Evolutionary conservation across 768 basidiomycete genomes (phyloP), one percentile per base, ranked within the genome.

Genomic region (Suillus sp.): DNA sequence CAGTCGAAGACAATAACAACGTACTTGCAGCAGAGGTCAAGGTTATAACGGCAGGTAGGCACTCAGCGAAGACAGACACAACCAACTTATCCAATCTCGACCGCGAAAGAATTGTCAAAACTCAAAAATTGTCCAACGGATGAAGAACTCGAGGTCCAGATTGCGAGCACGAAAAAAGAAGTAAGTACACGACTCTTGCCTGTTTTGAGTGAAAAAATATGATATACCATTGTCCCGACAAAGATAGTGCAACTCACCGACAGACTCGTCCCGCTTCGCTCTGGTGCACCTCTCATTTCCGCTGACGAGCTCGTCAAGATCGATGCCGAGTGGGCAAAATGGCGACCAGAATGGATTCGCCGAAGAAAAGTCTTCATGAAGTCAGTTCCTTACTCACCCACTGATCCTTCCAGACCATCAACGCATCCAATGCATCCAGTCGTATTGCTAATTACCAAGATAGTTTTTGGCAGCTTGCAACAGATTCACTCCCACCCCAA

Each of bases 271-370:
- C 89, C 92, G 40, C 80, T 94, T 50, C 86, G 90, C 38, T 79
- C 83, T 34, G 91, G 90, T 34, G 65, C 68, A 16, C 83, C 85
- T 7, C 81, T 88, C 30, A 83, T 95, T 35, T 91, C 91, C 20
- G 78, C 85, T 9, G 86, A 87, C 66, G 92, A 95, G 57, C 80
- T 92, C 20, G 84, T 82, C 18, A 77, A 80, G 64, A 78, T 95
- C 59, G 88, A 95, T 64, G 72, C 75, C 1, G 91, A 95, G 37
- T 95, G 93, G 90, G 76, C 69, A 7, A 86, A 83, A 70, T 96
- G 93, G 93, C 80, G 90, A 65, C 80, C 82, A 4, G 90, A 95
- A 77, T 96, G 95, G 95, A 74, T 85, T 38, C 81, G 83, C 27
- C 81, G 95, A 61, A 85, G 83, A 71, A 95, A 91, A 72, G 77